Evolutionary conservation across 495 filamentous ascomycete species (phyloP), one percentile per base, ranked within the genome.

Genomic region (Xylaria bambusicola): DNA sequence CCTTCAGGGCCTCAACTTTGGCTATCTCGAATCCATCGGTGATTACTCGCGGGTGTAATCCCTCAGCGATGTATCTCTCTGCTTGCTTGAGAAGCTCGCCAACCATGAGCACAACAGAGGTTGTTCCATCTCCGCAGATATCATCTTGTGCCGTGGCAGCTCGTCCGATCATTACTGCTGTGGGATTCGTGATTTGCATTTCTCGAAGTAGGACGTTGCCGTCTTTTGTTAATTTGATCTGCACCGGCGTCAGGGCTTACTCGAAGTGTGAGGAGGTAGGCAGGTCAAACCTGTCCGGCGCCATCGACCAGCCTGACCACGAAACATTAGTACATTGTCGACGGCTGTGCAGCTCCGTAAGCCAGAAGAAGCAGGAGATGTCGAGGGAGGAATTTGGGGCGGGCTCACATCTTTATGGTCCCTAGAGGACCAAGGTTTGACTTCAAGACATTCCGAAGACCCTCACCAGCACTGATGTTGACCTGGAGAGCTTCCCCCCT

Each of bases 151-250:
- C 94, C 8, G 94, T 99, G 50, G 95, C 94, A 63, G 94, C 95
- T 72, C 94, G 84, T 58, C 95, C 94, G 73, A 99, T 99, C 93
- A 99, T 97, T 62, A 98, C 93, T 56, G 93, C 93, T 40, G 89
- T 93, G 31, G 89, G 89, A 70, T 93, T 93, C 77, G 92, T 89
- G 72, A 94, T 83, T 78, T 93, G 91, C 95, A 99, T 99, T 74
- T 99, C 94, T 65, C 91, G 84, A 65, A 99, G 72, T 54, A 99
- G 79, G 48, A 98, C 94, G 70, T 94, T 96, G 69, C 94, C 94
- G 81, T 99, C 94, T 77, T 99, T 99, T 51, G 94, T 99, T 68
- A 99, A 81, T 76, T 98, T 99, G 80, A 99, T 99, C 89, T 96
- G 65, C 73, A 23, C 15, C 8, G 51, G 21, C 23, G 38, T 69